These are phyloP conservation scores for Candida albicans DNA, from an alignment of 1,139 yeast genomes.

Conservation along the genomic window DNA sequence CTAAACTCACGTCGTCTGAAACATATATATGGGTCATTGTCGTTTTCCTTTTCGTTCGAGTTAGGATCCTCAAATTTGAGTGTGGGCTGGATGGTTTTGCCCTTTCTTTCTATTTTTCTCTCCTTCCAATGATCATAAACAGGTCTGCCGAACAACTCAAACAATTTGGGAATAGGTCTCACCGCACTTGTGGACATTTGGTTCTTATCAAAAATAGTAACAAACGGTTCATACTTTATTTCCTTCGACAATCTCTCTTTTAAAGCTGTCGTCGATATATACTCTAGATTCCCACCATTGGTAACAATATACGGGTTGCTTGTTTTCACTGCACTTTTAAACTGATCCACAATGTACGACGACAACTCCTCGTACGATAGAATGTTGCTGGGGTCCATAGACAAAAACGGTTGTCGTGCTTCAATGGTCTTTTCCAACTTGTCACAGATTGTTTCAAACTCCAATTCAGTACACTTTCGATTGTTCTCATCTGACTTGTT, in stretches of 20 bases:
- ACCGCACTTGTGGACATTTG: slow-evolving; percentile 25
- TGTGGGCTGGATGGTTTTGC: slow-evolving; percentile 70
- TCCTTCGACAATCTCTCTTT: slow-evolving; percentile 45
- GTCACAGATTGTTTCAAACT: slow-evolving; percentile 79
- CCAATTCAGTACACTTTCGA: slow-evolving; percentile 63
- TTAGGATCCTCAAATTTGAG: slow-evolving; percentile 82
- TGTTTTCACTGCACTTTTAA: slow-evolving; percentile 25
- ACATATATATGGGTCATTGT: slow-evolving; percentile 91
- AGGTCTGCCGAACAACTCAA: slow-evolving; percentile 63
- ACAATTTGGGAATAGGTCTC: slow-evolving; percentile 52
- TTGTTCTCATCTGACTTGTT: slow-evolving; percentile 20
- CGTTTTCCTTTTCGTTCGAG: slow-evolving; percentile 78
- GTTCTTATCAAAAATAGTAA: slow-evolving; percentile 53
- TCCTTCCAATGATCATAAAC: slow-evolving; percentile 82
- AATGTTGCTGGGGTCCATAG: slow-evolving; percentile 81
- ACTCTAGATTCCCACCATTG: slow-evolving; percentile 31
- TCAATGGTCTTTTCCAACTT: slow-evolving; percentile 71
- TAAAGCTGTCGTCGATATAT: slow-evolving; percentile 37
- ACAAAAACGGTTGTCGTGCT: slow-evolving; percentile 83
- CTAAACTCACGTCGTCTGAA: slow-evolving; percentile 95
- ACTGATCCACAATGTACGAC: slow-evolving; percentile 42
- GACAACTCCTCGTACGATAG: slow-evolving; percentile 69
- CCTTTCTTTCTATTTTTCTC: slow-evolving; percentile 70
- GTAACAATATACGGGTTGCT: slow-evolving; percentile 31
- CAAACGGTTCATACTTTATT: slow-evolving; percentile 38